Percentiles rank a stretch among this genome's conserved stretches.
These are phyloP conservation scores for Syzygium aromaticum DNA, from an alignment of 345 rosid genomes.

Conservation along the genomic window DNA sequence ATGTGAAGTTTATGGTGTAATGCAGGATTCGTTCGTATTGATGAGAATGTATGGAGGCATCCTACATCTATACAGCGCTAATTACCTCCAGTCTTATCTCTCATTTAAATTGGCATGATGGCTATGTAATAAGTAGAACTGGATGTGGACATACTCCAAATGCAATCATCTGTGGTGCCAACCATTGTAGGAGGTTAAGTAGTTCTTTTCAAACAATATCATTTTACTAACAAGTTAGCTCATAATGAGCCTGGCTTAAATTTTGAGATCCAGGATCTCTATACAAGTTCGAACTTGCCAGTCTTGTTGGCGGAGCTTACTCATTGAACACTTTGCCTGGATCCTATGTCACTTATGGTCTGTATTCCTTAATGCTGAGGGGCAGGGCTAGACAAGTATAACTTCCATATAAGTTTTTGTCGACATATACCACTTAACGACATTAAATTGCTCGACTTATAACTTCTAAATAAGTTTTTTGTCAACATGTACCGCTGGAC, in stretches of 20 bases:
- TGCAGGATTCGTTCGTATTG: neutral
- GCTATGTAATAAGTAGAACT: neutral
- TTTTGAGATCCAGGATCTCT: neutral
- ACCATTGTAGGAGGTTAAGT: neutral
- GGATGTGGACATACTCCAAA: neutral
- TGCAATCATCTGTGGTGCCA: neutral
- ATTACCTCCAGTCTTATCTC: neutral
- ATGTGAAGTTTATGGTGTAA: neutral
- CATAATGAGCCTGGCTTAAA: neutral
- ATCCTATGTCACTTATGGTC: neutral
- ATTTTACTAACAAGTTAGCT: neutral
- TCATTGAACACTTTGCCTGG: neutral
- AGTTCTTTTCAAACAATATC: neutral
- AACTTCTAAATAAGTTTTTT: neutral
- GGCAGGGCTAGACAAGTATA: neutral
- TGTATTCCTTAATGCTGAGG: neutral
- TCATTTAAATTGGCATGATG: neutral
- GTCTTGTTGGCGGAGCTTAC: neutral
- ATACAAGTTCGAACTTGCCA: neutral
- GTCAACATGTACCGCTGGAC: neutral
- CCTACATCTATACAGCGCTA: neutral
- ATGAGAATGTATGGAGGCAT: neutral
- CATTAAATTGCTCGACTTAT: neutral
- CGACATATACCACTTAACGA: neutral
- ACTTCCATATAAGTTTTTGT: neutral